Evolutionary conservation across 441 rosid genomes (phyloP).

Genomic region (Gossypium schwendimanii): DNA sequence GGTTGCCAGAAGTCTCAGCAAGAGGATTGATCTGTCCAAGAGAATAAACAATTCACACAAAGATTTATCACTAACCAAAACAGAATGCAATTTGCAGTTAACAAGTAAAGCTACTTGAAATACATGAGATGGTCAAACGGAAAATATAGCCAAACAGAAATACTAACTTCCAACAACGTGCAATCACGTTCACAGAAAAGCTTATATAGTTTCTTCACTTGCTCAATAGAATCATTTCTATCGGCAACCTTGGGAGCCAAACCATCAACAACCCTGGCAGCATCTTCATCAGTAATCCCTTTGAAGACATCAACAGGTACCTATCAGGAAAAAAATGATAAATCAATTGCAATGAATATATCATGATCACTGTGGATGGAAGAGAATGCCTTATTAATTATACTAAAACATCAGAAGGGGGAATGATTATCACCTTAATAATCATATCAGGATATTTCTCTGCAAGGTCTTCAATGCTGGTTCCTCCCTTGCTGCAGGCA

Average conservation of each 20-base stretch:
- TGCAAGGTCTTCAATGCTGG: constrained; percentile 98
- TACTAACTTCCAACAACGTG: constrained; percentile 88
- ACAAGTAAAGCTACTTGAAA: constrained; percentile 21
- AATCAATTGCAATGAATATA: constrained; percentile 10
- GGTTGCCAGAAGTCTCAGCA: constrained; percentile 78
- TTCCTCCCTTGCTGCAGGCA: constrained; percentile 92
- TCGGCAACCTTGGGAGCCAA: constrained; percentile 78
- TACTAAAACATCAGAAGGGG: constrained; percentile 8
- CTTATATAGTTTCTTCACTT: constrained; percentile 90
- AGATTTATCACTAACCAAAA: constrained; percentile 14
- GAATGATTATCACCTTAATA: constrained; percentile 52
- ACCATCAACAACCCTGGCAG: constrained; percentile 93
- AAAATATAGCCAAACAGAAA: constrained; percentile 4
- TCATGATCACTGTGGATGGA: not conserved
- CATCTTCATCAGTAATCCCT: constrained; percentile 96
- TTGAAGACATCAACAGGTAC: constrained; percentile 87
- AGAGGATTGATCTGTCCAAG: constrained; percentile 81
- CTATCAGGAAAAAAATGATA: constrained; percentile 35
- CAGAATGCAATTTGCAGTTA: constrained; percentile 52
- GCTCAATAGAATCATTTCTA: constrained; percentile 74
- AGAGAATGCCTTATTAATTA: not conserved
- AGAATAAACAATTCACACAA: constrained; percentile 8
- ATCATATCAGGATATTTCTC: constrained; percentile 96
- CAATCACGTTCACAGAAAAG: constrained; percentile 79
- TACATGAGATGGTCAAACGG: constrained; percentile 1